These are phyloP conservation scores for Colletotrichum spinosum DNA, from an alignment of 2,329 filamentous ascomycete genomes.

Conservation along the genomic window DNA sequence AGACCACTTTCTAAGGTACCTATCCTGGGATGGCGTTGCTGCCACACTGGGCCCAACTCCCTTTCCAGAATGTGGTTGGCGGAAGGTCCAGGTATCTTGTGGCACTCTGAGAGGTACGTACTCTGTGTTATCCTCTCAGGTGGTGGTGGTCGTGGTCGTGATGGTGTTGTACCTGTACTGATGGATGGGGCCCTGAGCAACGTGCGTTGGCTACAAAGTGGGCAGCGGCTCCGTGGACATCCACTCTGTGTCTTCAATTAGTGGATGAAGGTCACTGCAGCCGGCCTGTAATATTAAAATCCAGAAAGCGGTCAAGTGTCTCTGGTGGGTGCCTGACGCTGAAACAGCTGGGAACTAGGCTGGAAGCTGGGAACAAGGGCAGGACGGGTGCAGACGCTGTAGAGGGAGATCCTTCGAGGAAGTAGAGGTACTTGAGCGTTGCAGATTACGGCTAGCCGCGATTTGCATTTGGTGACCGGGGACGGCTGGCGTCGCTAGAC, in stretches of 20 bases:
- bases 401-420: not conserved
- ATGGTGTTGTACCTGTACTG: no score
- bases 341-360: constrained; percentile 13
- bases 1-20: not conserved
- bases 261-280: constrained; percentile 21
- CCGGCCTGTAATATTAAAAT: constrained; percentile 33
- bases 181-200: constrained; percentile 10
- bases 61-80: no score
- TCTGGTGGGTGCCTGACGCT: constrained; percentile 32
- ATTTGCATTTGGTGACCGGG: constrained; percentile 19
- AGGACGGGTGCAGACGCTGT: constrained; percentile 17
- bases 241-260: not conserved
- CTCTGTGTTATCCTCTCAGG: no score
- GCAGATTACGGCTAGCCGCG: not conserved
- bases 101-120: no score
- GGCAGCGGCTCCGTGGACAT: no score
- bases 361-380: constrained; percentile 10
- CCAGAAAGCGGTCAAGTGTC: constrained; percentile 32
- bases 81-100: no score
- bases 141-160: no score
- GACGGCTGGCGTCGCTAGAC: constrained; percentile 16
- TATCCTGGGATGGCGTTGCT: constrained; percentile 14
- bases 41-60: constrained; percentile 17
- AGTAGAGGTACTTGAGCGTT: constrained; percentile 2
- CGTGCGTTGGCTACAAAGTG: constrained; percentile 32